Evolutionary conservation across 1,284 basidiomycete species (phyloP).

Genomic region (Apiotrichum laibachii): DNA sequence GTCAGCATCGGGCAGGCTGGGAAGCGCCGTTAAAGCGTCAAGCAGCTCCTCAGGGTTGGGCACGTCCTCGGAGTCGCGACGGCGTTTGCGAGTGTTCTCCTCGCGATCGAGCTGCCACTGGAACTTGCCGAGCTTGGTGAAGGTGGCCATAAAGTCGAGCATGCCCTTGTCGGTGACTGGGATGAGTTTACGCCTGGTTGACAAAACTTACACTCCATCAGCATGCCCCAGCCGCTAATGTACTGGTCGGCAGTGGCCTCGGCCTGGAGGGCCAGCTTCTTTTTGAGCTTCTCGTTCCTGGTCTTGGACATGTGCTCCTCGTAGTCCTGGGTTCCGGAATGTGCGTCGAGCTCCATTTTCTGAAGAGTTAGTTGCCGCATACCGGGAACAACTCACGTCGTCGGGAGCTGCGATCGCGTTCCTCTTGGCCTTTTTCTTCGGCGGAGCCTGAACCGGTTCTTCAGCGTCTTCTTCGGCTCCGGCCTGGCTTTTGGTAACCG

Average conservation of each 20-base stretch:
- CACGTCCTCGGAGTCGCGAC: background rate
- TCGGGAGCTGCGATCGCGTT: conserved; percentile 17
- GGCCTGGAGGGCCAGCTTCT: conserved; percentile 15
- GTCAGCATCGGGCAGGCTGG: no score
- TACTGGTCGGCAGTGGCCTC: conserved; percentile 16
- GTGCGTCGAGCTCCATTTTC: conserved; percentile 1
- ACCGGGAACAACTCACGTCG: conserved; percentile 11
- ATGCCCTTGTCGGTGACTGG: conserved; percentile 37
- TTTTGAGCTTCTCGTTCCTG: conserved; percentile 8
- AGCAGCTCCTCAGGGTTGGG: background rate
- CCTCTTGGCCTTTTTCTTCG: conserved; percentile 20
- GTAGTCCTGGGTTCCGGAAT: conserved; percentile 14
- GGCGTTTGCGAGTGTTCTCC: background rate
- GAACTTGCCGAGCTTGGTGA: conserved; percentile 21
- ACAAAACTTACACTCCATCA: conserved; percentile 26
- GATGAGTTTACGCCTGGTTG: background rate
- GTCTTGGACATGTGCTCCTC: conserved; percentile 21
- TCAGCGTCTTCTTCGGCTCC: background rate
- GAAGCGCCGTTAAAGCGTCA: background rate
- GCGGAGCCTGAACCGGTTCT: background rate
- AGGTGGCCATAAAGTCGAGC: conserved; percentile 22
- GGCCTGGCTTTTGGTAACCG: no score
- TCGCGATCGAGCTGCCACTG: conserved; percentile 34
- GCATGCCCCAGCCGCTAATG: conserved; percentile 28
- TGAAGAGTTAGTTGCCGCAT: background rate